Evolutionary conservation across 768 basidiomycete species (phyloP), one percentile per base, ranked within the genome.

Genomic region (Podaxis sp.): DNA sequence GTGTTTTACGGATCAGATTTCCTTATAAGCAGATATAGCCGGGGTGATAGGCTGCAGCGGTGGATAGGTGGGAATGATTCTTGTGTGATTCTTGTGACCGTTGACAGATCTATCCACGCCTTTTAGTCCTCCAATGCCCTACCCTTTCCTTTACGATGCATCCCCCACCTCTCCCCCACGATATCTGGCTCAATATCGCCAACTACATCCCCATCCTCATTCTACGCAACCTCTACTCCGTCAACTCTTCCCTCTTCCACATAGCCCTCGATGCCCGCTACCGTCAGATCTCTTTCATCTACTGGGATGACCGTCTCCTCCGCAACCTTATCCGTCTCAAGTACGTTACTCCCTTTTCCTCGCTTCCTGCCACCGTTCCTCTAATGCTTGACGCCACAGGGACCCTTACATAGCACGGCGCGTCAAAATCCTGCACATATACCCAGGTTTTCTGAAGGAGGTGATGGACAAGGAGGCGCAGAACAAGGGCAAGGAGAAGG

Each of bases 221-320:
- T 24, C 67, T 79, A 59, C 70, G 69, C 44, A 71, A 72, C 40
- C 75, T 81, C 60, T 70, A 75, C 66, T 67, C 66, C 59, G 69
- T 81, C 61, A 80, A 80, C 67, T 71, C 72, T 57, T 70, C 70
- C 49, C 75, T 79, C 70, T 73, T 74, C 70, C 64, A 78, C 68
- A 69, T 76, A 66, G 72, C 73, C 57, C 82, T 84, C 82, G 79
- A 82, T 64, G 77, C 69, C 52, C 74, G 81, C 13, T 84, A 84
- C 65, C 74, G 79, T 12, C 79, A 80, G 63, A 75, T 83, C 67
- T 81, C 79, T 68, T 82, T 84, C 65, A 78, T 81, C 2, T 84
- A 82, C 70, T 71, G 81, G 30, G 79, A 80, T 61, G 71, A 75
- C 58, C 74, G 73, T 46, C 81, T 82, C 79, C 42, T 80, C 11